These are phyloP conservation scores for Aspergillus aculeatinus DNA, from an alignment of 2,329 filamentous ascomycete genomes.

Conservation along the genomic window DNA sequence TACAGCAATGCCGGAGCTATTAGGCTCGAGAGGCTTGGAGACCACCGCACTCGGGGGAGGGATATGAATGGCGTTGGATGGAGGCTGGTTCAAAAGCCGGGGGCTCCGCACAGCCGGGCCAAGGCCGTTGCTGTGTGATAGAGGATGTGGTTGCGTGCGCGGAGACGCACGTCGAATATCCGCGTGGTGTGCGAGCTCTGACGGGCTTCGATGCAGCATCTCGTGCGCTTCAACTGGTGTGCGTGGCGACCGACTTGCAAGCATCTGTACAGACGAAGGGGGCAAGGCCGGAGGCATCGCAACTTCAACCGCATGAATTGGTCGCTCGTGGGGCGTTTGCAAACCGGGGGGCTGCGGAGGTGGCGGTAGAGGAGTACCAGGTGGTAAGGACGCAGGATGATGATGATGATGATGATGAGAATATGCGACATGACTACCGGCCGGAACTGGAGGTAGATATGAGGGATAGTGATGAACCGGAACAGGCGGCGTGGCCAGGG, in stretches of 20 bases:
- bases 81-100: conserved; percentile 27
- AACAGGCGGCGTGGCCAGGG: conserved; percentile 44
- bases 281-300: conserved; percentile 27
- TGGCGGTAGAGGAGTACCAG: conserved; percentile 15
- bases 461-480: conserved; percentile 34
- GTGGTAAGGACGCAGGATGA: conserved; percentile 13
- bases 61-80: conserved; percentile 17
- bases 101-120: conserved; percentile 25
- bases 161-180: conserved; percentile 41
- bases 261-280: conserved; percentile 18
- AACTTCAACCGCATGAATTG: conserved; percentile 33
- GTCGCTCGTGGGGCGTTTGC: conserved; percentile 35
- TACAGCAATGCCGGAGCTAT: conserved; percentile 43
- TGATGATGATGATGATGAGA: conserved; percentile 32
- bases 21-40: conserved; percentile 26
- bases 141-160: conserved; percentile 26
- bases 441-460: conserved; percentile 38
- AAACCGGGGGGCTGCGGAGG: conserved; percentile 27
- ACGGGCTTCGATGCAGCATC: conserved; percentile 30
- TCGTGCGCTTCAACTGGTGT: conserved; percentile 27
- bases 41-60: conserved; percentile 15
- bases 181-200: conserved; percentile 28
- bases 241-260: conserved; percentile 31
- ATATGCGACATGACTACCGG: conserved; percentile 34
- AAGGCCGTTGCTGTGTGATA: conserved; percentile 23